Base-by-base conservation (phyloP, 2,329 filamentous ascomycete genomes). In the Pseudogymnoascus pannorum region DNA sequence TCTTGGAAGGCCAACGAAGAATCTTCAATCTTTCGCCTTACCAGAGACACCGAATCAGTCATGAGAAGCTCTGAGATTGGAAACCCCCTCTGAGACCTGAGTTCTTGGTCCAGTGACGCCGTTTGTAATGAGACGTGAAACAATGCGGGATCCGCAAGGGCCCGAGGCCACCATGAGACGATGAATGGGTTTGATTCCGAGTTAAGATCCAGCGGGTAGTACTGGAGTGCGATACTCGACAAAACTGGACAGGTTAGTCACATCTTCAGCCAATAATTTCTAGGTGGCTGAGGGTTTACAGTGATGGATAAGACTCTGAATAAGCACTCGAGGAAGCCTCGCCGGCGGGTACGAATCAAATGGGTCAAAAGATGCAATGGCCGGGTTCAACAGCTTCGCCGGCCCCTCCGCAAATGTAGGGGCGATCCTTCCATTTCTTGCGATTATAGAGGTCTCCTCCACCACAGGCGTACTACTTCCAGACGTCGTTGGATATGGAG, bases 91-190 rank as follows among this genome's bases (percentile, higher is more conserved):
- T 77, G 78, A 1, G 80, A 80, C 11, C 74, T 66, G 9, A 79
- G 63, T 65, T 85, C 82, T 29, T 83, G 76, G 62, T 85, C 81
- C 0, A 84, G 75, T 36, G 75, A 84, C 40, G 82, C 82, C 4
- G 82, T 84, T 66, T 84, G 82, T 11, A 85, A 72, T 2, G 81
- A 84, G 22, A 85, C 81, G 64, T 85, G 81, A 60, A 85, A 85
- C 1, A 85, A 66, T 4, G 80, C 80, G 0, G 82, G 80, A 61
- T 85, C 82, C 0, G 74, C 77, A 0, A 85, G 74, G 0, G 82
- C 81, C 1, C 81, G 73, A 0, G 82, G 82, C 81, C 82, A 85
- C 82, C 82, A 85, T 0, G 81, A 83, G 5, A 83, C 72, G 16
- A 85, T 71, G 63, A 85, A 85, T 0, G 82, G 82, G 65, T 85